Evolutionary conservation across 306 rosid species (phyloP).

Genomic region (Sophora flavescens): DNA sequence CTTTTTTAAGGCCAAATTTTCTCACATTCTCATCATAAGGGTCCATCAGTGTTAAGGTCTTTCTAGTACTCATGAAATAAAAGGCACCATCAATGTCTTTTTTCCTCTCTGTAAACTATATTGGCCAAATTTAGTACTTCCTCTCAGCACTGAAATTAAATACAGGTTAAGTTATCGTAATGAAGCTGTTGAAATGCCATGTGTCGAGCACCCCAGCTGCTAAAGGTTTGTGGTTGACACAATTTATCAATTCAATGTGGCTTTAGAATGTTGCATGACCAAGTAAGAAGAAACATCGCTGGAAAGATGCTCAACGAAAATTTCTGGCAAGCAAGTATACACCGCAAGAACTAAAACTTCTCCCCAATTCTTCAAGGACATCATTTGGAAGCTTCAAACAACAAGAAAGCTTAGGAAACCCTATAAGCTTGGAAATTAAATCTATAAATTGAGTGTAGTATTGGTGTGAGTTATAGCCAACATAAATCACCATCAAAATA

Average conservation of each 20-base stretch:
- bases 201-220: not conserved
- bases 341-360: too few species aligned
- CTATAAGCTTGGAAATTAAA: too few species aligned
- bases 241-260: not conserved
- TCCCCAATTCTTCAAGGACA: too few species aligned
- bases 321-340: too few species aligned
- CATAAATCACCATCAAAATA: too few species aligned
- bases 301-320: too few species aligned
- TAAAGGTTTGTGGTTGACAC: conserved; percentile 26
- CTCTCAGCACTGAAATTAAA: not conserved
- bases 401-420: too few species aligned
- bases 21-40: not conserved
- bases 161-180: not conserved
- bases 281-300: too few species aligned
- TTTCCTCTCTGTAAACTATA: not conserved
- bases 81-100: not conserved
- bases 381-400: too few species aligned
- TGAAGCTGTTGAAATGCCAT: not conserved
- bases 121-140: conserved; percentile 5
- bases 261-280: not conserved
- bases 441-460: too few species aligned
- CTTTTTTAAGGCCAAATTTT: not conserved
- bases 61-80: conserved; percentile 6
- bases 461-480: too few species aligned
- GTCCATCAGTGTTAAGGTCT: not conserved